Base-by-base conservation (phyloP, 2,329 filamentous ascomycete genomes). In the Diaporthe citri region DNA sequence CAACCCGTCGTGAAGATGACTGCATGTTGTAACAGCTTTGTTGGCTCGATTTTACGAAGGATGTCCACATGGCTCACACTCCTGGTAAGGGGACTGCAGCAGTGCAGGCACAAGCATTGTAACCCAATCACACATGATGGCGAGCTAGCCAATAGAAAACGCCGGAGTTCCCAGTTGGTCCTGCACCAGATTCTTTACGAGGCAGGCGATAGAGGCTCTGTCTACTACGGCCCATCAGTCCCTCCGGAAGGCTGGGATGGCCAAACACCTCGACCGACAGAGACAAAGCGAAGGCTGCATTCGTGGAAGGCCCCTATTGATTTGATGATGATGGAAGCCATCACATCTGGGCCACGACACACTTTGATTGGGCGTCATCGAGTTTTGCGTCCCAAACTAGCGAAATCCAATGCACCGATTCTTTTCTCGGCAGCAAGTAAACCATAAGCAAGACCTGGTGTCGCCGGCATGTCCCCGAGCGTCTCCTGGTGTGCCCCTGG, bases 31-130 rank as follows among this genome's bases (percentile, higher is more conserved):
- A n/a, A 36, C 34, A 34, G 28, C 39, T 34, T 52, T 20, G 64
- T 67, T 67, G 46, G 64, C 48, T 67, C 31, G 31, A 39, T 10
- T 67, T 25, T 34, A 67, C 31, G 64, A 67, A 67, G 46, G 46
- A 67, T 67, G 64, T 46, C 64, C 64, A 67, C 64, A 67, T 67
- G 64, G 64, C 46, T 67, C 46, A 20, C 28, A 5, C 22, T 39
- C 57, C 41, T 51, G 17, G 57, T 20, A 36, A 52, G 57, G 43
- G 46, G 34, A 55, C 20, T 55, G 46, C 43, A 55, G 34, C 34
- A 55, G 46, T 55, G 34, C 46, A 34, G n/a, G 57, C 31, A 72
- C 43, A 13, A 43, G 34, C 46, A 48, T 72, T 64, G 56, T 13
- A 52, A 64, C 34, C 36, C 70, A 51, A 55, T 36, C 57, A 31